phyloP scores from a whole-genome alignment of 495 filamentous ascomycete genomes.

The Neurospora sp. region DNA sequence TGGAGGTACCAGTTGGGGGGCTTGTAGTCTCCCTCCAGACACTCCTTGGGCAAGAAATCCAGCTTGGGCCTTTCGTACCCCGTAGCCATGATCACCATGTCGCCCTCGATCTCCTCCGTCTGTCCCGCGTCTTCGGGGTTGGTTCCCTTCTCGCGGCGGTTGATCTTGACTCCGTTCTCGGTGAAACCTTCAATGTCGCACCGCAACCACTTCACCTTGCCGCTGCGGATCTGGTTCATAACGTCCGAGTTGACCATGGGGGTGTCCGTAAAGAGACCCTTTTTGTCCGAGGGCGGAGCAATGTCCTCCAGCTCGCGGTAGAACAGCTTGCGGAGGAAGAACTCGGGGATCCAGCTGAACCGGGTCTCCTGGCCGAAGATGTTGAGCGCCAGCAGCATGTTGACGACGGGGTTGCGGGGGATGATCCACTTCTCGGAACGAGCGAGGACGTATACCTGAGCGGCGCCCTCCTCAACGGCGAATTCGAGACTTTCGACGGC shows the following conservation, averaged over 20 bases:
- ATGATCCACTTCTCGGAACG: slow-evolving; percentile 86
- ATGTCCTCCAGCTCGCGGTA: slow-evolving; percentile 76
- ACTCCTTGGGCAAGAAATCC: slow-evolving; percentile 58
- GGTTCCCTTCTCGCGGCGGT: slow-evolving; percentile 59
- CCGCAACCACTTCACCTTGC: slow-evolving; percentile 68
- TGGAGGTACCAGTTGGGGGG: slow-evolving; percentile 86
- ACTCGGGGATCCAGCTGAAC: slow-evolving; percentile 69
- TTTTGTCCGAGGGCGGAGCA: slow-evolving; percentile 44
- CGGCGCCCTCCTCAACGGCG: slow-evolving; percentile 54
- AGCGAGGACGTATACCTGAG: slow-evolving; percentile 61
- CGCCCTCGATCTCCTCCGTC: slow-evolving; percentile 51
- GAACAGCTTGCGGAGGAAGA: slow-evolving; percentile 65
- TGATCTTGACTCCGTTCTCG: slow-evolving; percentile 57
- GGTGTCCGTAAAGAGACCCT: slow-evolving; percentile 69
- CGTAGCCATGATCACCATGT: slow-evolving; percentile 77
- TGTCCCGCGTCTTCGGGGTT: slow-evolving; percentile 62
- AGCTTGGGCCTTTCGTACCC: slow-evolving; percentile 67
- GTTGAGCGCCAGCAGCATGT: slow-evolving; percentile 65
- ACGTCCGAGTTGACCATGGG: slow-evolving; percentile 82
- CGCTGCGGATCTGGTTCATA: slow-evolving; percentile 64
- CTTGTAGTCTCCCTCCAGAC: slow-evolving; percentile 58
- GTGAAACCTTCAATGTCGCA: slow-evolving; percentile 64
- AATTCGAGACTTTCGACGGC: slow-evolving; percentile 82
- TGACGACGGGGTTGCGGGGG: slow-evolving; percentile 64
- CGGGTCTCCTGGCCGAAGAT: slow-evolving; percentile 68